These are phyloP conservation scores for Candida anutae DNA, from an alignment of 1,139 yeast species.

Conservation along the genomic window DNA sequence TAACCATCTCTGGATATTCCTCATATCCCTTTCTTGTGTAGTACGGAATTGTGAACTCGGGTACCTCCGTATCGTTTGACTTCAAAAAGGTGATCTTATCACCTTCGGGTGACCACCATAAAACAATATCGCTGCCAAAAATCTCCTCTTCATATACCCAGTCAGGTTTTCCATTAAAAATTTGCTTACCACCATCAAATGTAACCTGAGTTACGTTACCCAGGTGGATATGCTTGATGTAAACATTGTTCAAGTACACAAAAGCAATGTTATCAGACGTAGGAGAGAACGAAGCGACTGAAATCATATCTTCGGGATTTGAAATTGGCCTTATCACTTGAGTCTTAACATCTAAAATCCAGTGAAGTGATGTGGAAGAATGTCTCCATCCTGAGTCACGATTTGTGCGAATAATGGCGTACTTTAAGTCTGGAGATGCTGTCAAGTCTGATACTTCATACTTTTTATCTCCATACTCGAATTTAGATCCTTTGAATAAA, in stretches of 20 bases:
- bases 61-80: slow-evolving; percentile 46
- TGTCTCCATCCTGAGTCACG: slow-evolving; percentile 41
- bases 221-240: slow-evolving; percentile 16
- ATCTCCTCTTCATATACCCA: slow-evolving; percentile 64
- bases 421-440: slow-evolving; percentile 58
- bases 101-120: slow-evolving; percentile 57
- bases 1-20: slow-evolving; percentile 33
- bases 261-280: slow-evolving; percentile 27
- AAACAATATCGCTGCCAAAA: slow-evolving; percentile 38
- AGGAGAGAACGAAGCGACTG: slow-evolving; percentile 22
- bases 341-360: slow-evolving; percentile 22
- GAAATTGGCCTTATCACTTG: slow-evolving; percentile 11
- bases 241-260: slow-evolving; percentile 31
- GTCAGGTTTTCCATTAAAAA: slow-evolving; percentile 52
- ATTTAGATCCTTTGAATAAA: slow-evolving; percentile 42
- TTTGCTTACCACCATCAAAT: slow-evolving; percentile 39
- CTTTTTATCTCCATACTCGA: slow-evolving; percentile 28
- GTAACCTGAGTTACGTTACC: slow-evolving; percentile 29
- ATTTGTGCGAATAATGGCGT: slow-evolving; percentile 50
- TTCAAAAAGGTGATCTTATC: slow-evolving; percentile 39
- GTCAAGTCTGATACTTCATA: slow-evolving; percentile 45
- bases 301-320: slow-evolving; percentile 10
- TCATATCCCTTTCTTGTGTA: slow-evolving; percentile 40
- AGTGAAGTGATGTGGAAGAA: slow-evolving; percentile 31
- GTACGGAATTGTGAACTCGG: slow-evolving; percentile 45